phyloP scores from a whole-genome alignment of 2,329 filamentous ascomycete genomes.

The Diaporthe nobilis region DNA sequence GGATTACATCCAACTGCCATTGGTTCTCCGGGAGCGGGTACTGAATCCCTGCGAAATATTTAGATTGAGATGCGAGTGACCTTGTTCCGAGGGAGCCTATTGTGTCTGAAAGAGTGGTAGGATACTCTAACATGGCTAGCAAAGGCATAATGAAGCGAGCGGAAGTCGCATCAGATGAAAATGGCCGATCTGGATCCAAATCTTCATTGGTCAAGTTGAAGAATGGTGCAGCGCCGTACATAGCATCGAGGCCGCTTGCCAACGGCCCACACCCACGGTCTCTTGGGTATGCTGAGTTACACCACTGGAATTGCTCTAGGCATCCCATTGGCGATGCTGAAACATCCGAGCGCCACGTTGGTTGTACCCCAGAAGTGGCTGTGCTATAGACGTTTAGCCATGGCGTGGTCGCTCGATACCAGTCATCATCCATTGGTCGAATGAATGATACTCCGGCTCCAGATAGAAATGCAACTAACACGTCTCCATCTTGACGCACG shows the following conservation, averaged over 20 bases:
- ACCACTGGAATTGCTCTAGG: conserved; percentile 25
- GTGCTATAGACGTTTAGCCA: rapidly evolving
- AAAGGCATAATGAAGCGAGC: neutral
- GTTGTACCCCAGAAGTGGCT: rapidly evolving
- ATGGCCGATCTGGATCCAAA: neutral
- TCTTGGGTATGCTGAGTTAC: conserved; percentile 20
- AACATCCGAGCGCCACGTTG: conserved; percentile 18
- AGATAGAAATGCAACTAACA: conserved; percentile 32
- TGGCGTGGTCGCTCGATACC: conserved; percentile 30
- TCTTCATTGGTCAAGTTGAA: neutral
- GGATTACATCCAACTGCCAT: conserved; percentile 43
- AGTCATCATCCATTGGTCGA: conserved; percentile 7
- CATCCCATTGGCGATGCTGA: conserved; percentile 41
- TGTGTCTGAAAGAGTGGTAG: rapidly evolving
- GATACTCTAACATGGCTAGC: neutral
- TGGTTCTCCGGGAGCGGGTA: conserved; percentile 37
- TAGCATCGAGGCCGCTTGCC: neutral
- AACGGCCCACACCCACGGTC: conserved; percentile 19
- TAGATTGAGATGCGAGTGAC: neutral
- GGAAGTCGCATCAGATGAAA: neutral
- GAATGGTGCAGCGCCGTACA: neutral
- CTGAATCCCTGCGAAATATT: neutral
- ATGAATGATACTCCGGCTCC: conserved; percentile 1
- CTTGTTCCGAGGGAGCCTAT: neutral
- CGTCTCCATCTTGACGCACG: conserved; percentile 13